A percentile compares a stretch with the other conserved stretches of the same genome.
Conservation (phyloP, 768 basidiomycete species). For the Suillus weaverae region DNA sequence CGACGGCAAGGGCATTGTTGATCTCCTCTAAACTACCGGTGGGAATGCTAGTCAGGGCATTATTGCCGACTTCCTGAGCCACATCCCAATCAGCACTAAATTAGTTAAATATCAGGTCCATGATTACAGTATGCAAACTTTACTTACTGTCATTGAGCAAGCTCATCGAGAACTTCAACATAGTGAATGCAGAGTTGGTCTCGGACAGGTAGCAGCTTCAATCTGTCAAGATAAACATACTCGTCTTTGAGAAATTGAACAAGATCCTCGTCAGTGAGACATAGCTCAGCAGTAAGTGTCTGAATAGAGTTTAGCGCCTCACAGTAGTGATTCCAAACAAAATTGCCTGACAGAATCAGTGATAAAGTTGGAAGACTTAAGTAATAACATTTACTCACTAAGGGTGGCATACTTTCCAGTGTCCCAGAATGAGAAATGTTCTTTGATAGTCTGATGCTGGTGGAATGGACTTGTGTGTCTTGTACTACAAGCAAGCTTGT, state of each 20-base stretch:
- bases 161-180: not conserved
- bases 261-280: not conserved
- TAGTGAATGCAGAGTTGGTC: not conserved
- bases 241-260: not conserved
- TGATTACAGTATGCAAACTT: not conserved
- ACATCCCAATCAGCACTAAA: not conserved
- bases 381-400: not conserved
- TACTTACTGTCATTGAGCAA: not conserved
- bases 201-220: not conserved
- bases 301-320: not conserved
- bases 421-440: not conserved
- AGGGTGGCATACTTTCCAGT: not conserved
- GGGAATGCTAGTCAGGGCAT: not conserved
- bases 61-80: not conserved
- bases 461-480: not conserved
- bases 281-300: not conserved
- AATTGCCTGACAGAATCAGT: not conserved
- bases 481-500: not conserved
- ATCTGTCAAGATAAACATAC: not conserved
- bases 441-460: not conserved
- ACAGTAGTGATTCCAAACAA: not conserved
- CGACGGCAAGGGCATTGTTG: not conserved
- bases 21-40: not conserved
- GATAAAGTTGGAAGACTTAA: not conserved
- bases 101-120: not conserved